Percentiles rank a stretch among this genome's conserved stretches.
Conservation (phyloP, 495 filamentous ascomycete species). For the Penicillium robsamsonii region DNA sequence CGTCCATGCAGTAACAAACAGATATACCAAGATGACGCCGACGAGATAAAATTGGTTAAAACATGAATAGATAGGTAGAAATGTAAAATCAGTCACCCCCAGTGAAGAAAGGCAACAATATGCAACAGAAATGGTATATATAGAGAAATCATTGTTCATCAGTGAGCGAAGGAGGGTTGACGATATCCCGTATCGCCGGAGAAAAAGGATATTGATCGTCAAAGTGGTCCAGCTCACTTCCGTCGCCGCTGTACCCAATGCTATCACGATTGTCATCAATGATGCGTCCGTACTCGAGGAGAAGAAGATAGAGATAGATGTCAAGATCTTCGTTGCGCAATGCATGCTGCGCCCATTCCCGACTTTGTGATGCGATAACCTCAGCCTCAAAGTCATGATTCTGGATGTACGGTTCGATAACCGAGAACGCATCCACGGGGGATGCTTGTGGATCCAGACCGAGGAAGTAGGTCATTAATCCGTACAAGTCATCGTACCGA, state of each 20-base stretch:
- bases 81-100: background rate
- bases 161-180: background rate
- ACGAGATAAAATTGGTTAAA: background rate
- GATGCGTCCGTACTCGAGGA: conserved; percentile 70
- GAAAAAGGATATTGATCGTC: conserved; percentile 21
- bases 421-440: background rate
- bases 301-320: conserved; percentile 64
- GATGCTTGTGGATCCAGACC: conserved; percentile 41
- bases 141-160: background rate
- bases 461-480: conserved; percentile 77
- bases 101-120: background rate
- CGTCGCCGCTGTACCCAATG: conserved; percentile 62
- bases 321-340: conserved; percentile 70
- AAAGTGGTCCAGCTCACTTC: conserved; percentile 27
- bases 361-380: conserved; percentile 60
- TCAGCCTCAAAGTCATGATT: conserved; percentile 58
- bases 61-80: background rate
- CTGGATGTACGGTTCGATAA: conserved; percentile 14
- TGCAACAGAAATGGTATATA: background rate
- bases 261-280: conserved; percentile 62
- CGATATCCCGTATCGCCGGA: conserved; percentile 8
- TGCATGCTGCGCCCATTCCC: conserved; percentile 67
- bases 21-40: background rate
- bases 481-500: conserved; percentile 70
- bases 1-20: background rate